Conservation (phyloP, 78 protist genomes). For the Tieghemostelium lacteum region DNA sequence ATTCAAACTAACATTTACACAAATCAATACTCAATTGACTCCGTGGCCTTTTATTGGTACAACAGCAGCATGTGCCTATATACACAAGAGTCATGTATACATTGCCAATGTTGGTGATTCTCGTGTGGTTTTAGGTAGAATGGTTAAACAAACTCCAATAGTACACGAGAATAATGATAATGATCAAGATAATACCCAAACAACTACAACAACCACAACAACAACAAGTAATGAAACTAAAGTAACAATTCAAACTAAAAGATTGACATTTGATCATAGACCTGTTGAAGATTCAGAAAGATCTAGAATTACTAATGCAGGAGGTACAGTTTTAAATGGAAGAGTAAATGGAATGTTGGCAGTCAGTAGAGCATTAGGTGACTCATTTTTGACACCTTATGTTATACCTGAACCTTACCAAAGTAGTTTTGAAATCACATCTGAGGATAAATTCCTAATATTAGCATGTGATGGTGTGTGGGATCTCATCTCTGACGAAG, state of each 20-base stretch:
- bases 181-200: background rate
- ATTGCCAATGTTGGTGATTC: slow-evolving; percentile 75
- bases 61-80: slow-evolving; percentile 56
- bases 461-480: slow-evolving; percentile 82
- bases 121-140: slow-evolving; percentile 51
- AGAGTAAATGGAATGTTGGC: slow-evolving; percentile 79
- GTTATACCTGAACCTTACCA: slow-evolving; percentile 58
- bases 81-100: background rate
- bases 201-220: slow-evolving; percentile 6
- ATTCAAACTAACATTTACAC: slow-evolving; percentile 6
- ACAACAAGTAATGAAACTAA: background rate
- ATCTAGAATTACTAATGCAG: slow-evolving; percentile 27
- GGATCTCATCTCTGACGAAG: slow-evolving; percentile 83
- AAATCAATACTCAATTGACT: slow-evolving; percentile 24
- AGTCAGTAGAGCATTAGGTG: slow-evolving; percentile 70
- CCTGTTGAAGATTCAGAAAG: slow-evolving; percentile 67
- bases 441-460: slow-evolving; percentile 55
- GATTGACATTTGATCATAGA: slow-evolving; percentile 67
- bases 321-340: slow-evolving; percentile 75
- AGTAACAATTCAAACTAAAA: background rate
- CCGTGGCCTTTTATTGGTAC: slow-evolving; percentile 75
- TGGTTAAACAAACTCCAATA: background rate
- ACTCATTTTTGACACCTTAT: slow-evolving; percentile 60
- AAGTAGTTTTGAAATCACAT: slow-evolving; percentile 2
- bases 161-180: background rate